phyloP scores from a whole-genome alignment of 345 rosid genomes.

The Hibiscus trionum region DNA sequence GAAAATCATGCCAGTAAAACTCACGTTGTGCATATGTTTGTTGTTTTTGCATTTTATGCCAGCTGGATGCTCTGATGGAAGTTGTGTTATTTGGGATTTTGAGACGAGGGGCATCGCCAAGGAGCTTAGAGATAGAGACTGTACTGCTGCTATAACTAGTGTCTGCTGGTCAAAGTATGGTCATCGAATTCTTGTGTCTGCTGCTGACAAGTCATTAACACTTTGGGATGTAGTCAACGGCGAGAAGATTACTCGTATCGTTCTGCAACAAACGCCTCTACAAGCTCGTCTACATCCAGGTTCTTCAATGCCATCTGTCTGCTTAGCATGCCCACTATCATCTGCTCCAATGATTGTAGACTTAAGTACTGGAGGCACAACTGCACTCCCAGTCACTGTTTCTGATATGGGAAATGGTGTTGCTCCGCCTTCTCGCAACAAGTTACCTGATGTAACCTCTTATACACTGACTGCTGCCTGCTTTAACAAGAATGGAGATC shows the following conservation, averaged over 20 bases:
- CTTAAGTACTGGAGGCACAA: conserved; percentile 54
- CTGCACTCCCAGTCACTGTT: conserved; percentile 56
- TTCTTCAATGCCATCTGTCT: conserved; percentile 66
- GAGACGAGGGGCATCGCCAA: conserved; percentile 92
- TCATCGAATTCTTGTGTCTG: conserved; percentile 81
- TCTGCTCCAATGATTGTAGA: conserved; percentile 93
- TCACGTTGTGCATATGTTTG: background rate
- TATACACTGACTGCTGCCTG: conserved; percentile 89
- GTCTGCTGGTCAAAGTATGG: conserved; percentile 95
- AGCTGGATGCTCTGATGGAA: conserved; percentile 98
- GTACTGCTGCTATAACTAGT: conserved; percentile 77
- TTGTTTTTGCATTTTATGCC: conserved; percentile 16
- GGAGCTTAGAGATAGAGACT: conserved; percentile 77
- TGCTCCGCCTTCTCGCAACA: conserved; percentile 59
- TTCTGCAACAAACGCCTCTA: conserved; percentile 69
- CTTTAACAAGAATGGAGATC: conserved; percentile 89
- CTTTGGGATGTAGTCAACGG: conserved; percentile 89
- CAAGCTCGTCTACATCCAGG: conserved; percentile 88
- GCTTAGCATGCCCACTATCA: conserved; percentile 87
- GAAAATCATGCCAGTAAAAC: background rate
- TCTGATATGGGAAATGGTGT: conserved; percentile 51
- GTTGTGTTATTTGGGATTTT: conserved; percentile 92
- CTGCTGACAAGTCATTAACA: conserved; percentile 87
- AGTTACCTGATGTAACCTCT: conserved; percentile 53
- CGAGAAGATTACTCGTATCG: conserved; percentile 50